Evolutionary conservation across 345 rosid species (phyloP), one percentile per base, ranked within the genome.

Genomic region (Eucalyptus erythrocorys): DNA sequence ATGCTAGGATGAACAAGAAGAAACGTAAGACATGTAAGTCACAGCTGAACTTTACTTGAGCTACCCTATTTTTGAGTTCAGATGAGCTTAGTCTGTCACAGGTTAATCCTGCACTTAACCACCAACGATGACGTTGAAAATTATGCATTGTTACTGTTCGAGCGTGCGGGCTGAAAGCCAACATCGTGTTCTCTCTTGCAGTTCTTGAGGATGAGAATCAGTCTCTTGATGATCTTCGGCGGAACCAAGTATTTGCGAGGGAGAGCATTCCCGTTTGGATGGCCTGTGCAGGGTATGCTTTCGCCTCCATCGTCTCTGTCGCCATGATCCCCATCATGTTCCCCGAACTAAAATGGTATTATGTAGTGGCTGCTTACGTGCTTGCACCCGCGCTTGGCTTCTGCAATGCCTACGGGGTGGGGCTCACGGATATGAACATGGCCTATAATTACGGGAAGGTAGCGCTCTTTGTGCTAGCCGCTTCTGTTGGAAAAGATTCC

Each of bases 401-500:
- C 93, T 96, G 99, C 92, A 97, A 97, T 57, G 99, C 99, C 3
- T 97, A 97, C 71, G 98, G 99, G 32, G 96, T 98, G 22, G 98
- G 99, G 30, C 93, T 96, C 64, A 97, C 98, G 2, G 99, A 96
- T 92, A 96, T 97, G 97, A 97, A 96, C 94, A 96, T 97, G 98
- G 97, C 98, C 76, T 97, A 94, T 89, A 97, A 97, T 87, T 97
- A 97, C 5, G 99, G 98, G 27, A 97, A 97, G 91, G 98, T 96
- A 2, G 98, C 98, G 4, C 96, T 97, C 76, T 96, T 97, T 85
- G 92, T 95, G 80, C 94, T 97, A 24, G 97, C 99, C 1, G 95
- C 99, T 13, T 51, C 95, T 57, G 92, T 96, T 1, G 96, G 97
- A 6, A 91, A 94, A 84, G 90, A 91, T 7, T 91, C 94, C 1